Evolutionary conservation across 176 grass and related monocot genomes (phyloP), one percentile per base, ranked within the genome.

Genomic region (Pontederia paniculata): DNA sequence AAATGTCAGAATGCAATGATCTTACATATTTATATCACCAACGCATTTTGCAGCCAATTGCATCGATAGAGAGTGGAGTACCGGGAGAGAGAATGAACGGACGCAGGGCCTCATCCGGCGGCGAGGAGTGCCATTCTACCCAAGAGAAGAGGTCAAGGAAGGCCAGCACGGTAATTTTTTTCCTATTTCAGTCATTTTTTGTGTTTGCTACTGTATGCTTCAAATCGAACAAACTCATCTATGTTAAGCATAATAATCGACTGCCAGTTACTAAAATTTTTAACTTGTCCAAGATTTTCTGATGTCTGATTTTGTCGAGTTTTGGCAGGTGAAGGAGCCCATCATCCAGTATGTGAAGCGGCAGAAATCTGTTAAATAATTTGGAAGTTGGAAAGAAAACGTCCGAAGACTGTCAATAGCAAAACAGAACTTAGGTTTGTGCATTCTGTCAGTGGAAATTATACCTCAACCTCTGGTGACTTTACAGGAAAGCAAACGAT

Each of bases 31-130:
- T 37, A 6, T 37, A 37, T 37, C 7, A 6, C 7, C 28, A 37
- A 37, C 7, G 7, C 3, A 37, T 37, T 12, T 71, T 65, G 48
- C 77, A 98, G 83, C 74, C 57, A 45, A 73, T 80, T 67, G 76
- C 67, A 70, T 98, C 93, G 31, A 72, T 91, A 42, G 83, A 98
- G 75, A 91, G 86, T 66, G 86, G 83, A 63, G 93, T 98, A 28
- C 67, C 68, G 44, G 82, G 80, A 59, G 64, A 91, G 62, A 81
- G 44, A 63, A 49, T 31, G 63, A 81, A 44, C 57, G n/a, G n/a
- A n/a, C 13, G 18, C 9, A 73, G 71, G 15, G 53, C 67, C 37
- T 42, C 73, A 3, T 22, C 22, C 62, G 45, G 45, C 69, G 53
- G 50, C 20, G 78, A 66, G 21, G 80, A 74, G 48, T 50, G 46